A percentile compares a stretch with the other conserved stretches of the same genome.
phyloP scores from a whole-genome alignment of 2,329 filamentous ascomycete genomes.

The Helminthosporium solani region DNA sequence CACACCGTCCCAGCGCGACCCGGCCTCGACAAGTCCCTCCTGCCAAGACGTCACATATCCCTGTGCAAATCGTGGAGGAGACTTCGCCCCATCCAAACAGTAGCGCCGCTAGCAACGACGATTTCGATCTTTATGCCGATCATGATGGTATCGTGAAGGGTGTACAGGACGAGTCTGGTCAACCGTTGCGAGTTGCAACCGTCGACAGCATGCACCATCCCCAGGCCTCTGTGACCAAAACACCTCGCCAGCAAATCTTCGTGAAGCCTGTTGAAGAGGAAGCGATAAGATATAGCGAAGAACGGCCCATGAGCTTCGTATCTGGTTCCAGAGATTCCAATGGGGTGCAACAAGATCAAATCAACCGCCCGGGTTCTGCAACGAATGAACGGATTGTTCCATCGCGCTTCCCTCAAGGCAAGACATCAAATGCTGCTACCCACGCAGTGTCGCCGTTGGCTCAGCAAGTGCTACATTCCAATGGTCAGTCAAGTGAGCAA shows the following conservation, averaged over 20 bases:
- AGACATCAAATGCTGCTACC: neutral
- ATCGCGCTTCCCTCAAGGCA: slow-evolving; percentile 2
- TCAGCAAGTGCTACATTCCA: neutral
- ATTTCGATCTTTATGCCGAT: slow-evolving; percentile 41
- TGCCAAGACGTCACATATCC: slow-evolving; percentile 17
- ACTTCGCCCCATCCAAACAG: slow-evolving; percentile 11
- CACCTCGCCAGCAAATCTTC: slow-evolving; percentile 5
- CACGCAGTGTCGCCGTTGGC: neutral
- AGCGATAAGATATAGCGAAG: slow-evolving; percentile 28
- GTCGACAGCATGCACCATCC: slow-evolving; percentile 5
- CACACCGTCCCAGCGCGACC: slow-evolving; percentile 32
- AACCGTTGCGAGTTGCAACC: slow-evolving; percentile 27
- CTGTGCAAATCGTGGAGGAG: slow-evolving; percentile 28
- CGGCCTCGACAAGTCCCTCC: slow-evolving; percentile 28
- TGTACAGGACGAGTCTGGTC: slow-evolving; percentile 30
- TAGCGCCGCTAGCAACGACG: slow-evolving; percentile 22
- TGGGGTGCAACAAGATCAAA: slow-evolving; percentile 39
- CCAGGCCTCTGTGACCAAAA: neutral
- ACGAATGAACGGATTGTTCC: neutral
- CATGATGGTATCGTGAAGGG: slow-evolving; percentile 42
- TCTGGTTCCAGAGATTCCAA: slow-evolving; percentile 36
- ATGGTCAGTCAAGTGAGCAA: neutral
- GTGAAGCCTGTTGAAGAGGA: slow-evolving; percentile 18
- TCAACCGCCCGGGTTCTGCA: slow-evolving; percentile 23
- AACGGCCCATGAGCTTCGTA: slow-evolving; percentile 42